Conservation (phyloP, 164 flowering plant species). For the Aristolochia fimbriata region DNA sequence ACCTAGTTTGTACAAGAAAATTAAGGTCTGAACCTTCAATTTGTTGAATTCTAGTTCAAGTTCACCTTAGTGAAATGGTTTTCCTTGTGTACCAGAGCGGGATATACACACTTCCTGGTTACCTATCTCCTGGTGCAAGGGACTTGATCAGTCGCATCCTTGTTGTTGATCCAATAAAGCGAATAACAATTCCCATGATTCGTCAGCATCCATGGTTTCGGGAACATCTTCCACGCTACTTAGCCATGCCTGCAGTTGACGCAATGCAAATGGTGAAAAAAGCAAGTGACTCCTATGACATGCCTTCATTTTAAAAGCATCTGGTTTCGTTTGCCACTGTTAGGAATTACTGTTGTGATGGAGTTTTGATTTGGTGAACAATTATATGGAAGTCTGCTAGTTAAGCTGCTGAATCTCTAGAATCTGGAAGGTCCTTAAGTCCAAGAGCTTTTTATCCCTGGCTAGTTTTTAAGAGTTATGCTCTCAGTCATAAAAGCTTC, state of each 20-base stretch:
- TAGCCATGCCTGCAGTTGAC: constrained; percentile 4
- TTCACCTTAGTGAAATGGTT: too few relatives aligned
- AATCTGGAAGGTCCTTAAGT: too few relatives aligned
- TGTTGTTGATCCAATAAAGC: constrained; percentile 16
- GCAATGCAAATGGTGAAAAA: constrained; percentile 1
- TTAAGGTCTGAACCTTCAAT: constrained; percentile 4
- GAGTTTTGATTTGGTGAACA: too few relatives aligned
- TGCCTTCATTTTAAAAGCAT: neutral
- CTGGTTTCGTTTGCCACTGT: neutral
- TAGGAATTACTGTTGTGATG: too few relatives aligned
- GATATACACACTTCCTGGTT: constrained; percentile 11
- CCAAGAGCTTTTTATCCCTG: too few relatives aligned
- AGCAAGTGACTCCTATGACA: constrained; percentile 1
- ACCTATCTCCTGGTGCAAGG: constrained; percentile 16
- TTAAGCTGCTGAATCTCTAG: too few relatives aligned
- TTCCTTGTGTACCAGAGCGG: constrained; percentile 10
- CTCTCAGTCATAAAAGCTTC: too few relatives aligned
- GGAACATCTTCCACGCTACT: constrained; percentile 10
- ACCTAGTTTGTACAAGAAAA: constrained; percentile 7
- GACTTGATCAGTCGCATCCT: constrained; percentile 20
- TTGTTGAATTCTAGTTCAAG: too few relatives aligned
- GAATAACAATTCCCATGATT: constrained; percentile 21
- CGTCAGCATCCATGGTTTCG: constrained; percentile 22
- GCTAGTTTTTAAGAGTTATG: too few relatives aligned
- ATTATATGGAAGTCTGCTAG: too few relatives aligned